Evolutionary conservation across 345 rosid genomes (phyloP), one percentile per base, ranked within the genome.

Genomic region (Syzygium aromaticum): DNA sequence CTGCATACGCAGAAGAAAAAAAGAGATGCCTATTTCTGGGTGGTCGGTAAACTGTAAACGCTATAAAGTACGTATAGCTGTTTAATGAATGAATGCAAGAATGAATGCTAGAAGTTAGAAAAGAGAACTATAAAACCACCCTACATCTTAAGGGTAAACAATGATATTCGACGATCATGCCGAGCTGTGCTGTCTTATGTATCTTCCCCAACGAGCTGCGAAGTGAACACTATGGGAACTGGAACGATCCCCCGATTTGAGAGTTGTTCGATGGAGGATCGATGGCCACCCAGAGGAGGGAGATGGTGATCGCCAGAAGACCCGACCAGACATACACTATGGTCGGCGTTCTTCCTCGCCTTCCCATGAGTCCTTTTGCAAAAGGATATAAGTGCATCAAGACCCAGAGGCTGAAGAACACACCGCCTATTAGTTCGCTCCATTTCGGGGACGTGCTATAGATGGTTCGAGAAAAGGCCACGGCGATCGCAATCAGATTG

Each of bases 321-420:
- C 97, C 98, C 13, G 97, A 90, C 99, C 98, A 97, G 25, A 97
- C 95, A 52, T 86, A 95, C 40, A 95, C 87, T 54, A 97, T 86
- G 0, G 97, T 95, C 1, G 99, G 96, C 1, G 98, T 93, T 87
- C 78, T 95, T 57, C 98, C 97, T 54, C 95, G 86, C 89, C 94
- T 91, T 57, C 98, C 99, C 98, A 95, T 94, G 2, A 95, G 91
- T 33, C 98, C 99, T 92, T 94, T 97, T 0, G 94, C 95, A 54
- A 97, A 97, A 1, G 99, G 99, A 89, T 92, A 96, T 46, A 97
- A 91, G 89, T 97, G 98, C 86, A 93, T 90, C 92, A 95, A 86
- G 27, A 97, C 99, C 98, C 98, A 97, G 89, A 91, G 87, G 80
- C 98, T 96, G 87, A 97, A 95, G 91, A 97, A 94, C 21, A 92